These are phyloP conservation scores for Luffa aegyptiaca DNA, from an alignment of 306 rosid genomes.

Conservation along the genomic window DNA sequence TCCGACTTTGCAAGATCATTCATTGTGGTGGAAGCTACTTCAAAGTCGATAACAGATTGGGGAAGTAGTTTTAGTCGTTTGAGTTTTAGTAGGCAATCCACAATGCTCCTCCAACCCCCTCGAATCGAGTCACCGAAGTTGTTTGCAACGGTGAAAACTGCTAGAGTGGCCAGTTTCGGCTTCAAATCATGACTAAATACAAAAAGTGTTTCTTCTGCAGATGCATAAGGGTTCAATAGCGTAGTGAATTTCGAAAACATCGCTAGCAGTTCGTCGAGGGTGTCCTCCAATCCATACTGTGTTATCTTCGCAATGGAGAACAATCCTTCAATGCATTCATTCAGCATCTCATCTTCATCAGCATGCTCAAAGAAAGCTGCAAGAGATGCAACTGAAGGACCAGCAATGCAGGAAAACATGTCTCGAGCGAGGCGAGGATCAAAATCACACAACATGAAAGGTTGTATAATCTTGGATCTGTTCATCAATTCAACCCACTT, in stretches of 20 bases:
- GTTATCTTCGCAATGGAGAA: constrained; percentile 75
- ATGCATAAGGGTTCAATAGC: constrained; percentile 80
- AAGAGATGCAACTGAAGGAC: constrained; percentile 75
- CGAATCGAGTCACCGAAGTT: constrained; percentile 50
- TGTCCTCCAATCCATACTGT: constrained; percentile 76
- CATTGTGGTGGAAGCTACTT: constrained; percentile 21
- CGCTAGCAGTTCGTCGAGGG: constrained; percentile 78
- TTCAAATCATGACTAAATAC: constrained; percentile 71
- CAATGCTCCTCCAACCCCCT: constrained; percentile 89
- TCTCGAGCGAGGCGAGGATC: constrained; percentile 67
- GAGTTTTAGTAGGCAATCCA: constrained; percentile 84
- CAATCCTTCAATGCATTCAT: constrained; percentile 80
- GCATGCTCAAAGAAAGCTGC: constrained; percentile 77
- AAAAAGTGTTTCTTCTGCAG: constrained; percentile 76
- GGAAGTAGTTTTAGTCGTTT: constrained; percentile 70
- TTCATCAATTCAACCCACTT: constrained; percentile 82
- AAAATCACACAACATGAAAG: constrained; percentile 33
- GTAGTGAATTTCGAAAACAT: constrained; percentile 79
- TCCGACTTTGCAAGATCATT: constrained; percentile 28
- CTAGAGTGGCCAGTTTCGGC: constrained; percentile 80
- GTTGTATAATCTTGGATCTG: constrained; percentile 32
- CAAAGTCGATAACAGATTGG: constrained; percentile 54
- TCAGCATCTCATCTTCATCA: constrained; percentile 79
- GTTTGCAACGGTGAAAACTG: constrained; percentile 74
- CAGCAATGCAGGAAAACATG: constrained; percentile 89